Evolutionary conservation across 805 yeast genomes (phyloP).

Genomic region (Nakazawaea populi): DNA sequence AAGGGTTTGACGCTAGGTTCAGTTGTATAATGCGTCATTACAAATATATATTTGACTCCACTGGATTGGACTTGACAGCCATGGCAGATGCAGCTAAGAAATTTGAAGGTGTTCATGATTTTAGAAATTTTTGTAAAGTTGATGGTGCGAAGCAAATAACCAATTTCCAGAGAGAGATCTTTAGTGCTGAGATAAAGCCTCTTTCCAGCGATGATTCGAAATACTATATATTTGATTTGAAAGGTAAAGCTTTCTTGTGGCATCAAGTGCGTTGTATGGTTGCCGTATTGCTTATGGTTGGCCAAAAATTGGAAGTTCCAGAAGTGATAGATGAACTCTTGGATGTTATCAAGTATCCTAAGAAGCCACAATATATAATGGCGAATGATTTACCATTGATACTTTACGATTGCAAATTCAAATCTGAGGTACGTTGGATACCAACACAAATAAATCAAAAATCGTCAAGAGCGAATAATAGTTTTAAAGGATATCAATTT

Average conservation of each 20-base stretch:
- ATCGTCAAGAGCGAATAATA: slow-evolving; percentile 33
- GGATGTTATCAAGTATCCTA: slow-evolving; percentile 45
- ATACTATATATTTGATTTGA: slow-evolving; percentile 64
- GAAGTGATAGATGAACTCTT: slow-evolving; percentile 51
- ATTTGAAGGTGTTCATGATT: slow-evolving; percentile 77
- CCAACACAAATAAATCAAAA: slow-evolving; percentile 29
- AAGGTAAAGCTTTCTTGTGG: slow-evolving; percentile 93
- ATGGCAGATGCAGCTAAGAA: slow-evolving; percentile 66
- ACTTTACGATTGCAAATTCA: slow-evolving; percentile 77
- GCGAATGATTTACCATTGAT: slow-evolving; percentile 87
- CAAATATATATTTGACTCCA: slow-evolving; percentile 65
- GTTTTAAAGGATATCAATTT: slow-evolving; percentile 44
- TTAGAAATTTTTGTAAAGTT: slow-evolving; percentile 88
- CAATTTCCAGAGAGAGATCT: slow-evolving; percentile 63
- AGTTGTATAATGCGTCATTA: slow-evolving; percentile 86
- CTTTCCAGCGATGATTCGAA: slow-evolving; percentile 23
- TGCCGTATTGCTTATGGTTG: slow-evolving; percentile 74
- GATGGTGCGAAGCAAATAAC: slow-evolving; percentile 93
- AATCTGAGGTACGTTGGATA: slow-evolving; percentile 63
- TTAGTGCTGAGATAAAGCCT: slow-evolving; percentile 24
- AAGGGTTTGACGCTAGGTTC: slow-evolving; percentile 84
- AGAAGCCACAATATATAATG: slow-evolving; percentile 79
- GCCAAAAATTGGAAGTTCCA: slow-evolving; percentile 68
- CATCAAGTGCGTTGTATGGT: slow-evolving; percentile 97
- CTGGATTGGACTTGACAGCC: slow-evolving; percentile 49